phyloP scores from a whole-genome alignment of 768 basidiomycete genomes.

The Phlebiopsis gigantea region DNA sequence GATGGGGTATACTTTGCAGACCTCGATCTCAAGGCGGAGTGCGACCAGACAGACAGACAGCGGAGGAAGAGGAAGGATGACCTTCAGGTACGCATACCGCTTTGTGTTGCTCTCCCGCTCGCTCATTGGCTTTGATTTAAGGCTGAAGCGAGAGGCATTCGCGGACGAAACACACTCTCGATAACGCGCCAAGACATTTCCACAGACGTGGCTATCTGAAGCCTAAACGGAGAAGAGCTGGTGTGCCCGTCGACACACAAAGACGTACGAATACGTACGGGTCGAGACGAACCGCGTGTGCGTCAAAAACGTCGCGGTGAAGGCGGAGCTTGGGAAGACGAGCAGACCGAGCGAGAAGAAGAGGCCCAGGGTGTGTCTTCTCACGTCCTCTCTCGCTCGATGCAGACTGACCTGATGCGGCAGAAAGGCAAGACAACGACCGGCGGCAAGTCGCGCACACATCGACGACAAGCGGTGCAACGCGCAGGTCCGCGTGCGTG shows the following conservation, averaged over 20 bases:
- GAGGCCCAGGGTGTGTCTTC: slow-evolving; percentile 82
- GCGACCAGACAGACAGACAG: too few relatives aligned
- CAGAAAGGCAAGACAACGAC: slow-evolving; percentile 77
- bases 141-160: too few relatives aligned
- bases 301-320: slow-evolving; percentile 80
- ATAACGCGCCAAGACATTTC: slow-evolving; percentile 62
- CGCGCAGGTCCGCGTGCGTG: slow-evolving; percentile 72
- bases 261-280: slow-evolving; percentile 89
- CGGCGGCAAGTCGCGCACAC: slow-evolving; percentile 58
- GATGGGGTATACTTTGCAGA: too few relatives aligned
- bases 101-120: too few relatives aligned
- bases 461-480: slow-evolving; percentile 60
- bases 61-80: too few relatives aligned
- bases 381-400: too few relatives aligned
- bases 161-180: slow-evolving; percentile 57
- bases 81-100: too few relatives aligned
- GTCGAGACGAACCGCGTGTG: slow-evolving; percentile 92
- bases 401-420: slow-evolving; percentile 1
- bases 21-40: too few relatives aligned
- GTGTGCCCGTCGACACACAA: slow-evolving; percentile 70
- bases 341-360: slow-evolving; percentile 37
- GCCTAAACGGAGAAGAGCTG: slow-evolving; percentile 86
- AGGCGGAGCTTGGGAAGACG: slow-evolving; percentile 47
- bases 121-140: too few relatives aligned
- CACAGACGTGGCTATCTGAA: slow-evolving; percentile 59